Evolutionary conservation across 352 stramenopile genomes (phyloP), one percentile per base, ranked within the genome.

Genomic region (Pythium chondricola): DNA sequence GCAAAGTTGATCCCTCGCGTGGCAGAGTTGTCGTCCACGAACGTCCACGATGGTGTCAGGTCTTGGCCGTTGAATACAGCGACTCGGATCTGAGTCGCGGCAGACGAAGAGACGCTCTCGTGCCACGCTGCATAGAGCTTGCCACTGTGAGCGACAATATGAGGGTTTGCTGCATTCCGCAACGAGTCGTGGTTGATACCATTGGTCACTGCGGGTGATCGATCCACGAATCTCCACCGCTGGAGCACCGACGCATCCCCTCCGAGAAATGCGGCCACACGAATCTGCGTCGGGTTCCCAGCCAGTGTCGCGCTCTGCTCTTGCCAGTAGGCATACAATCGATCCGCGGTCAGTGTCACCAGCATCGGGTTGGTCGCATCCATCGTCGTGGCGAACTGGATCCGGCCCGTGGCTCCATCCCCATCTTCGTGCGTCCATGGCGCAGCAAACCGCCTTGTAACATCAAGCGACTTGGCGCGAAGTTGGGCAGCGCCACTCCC

Each of bases 51-150:
- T 4, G 71, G 71, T 2, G 61, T n/a, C 3, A 48, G 26, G 32
- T 82, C 62, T 5, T 74, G 41, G 0, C 69, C 54, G 45, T 78
- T 83, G 30, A 63, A 90, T 16, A 86, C 58, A 0, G 65, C 63
- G 1, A 88, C 69, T 24, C 75, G 79, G 29, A 85, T 70, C 26
- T 86, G 72, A 6, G 63, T 50, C 6, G 44, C 32, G 0, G 18
- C 16, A 0, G 50, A 30, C 0, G 61, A 48, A 6, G 53, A 39
- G 0, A 49, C 37, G 3, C 22, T 59, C 48, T 86, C 75, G 11
- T 87, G 69, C 79, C 79, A 90, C 11, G 61, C 68, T 3, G 55
- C 52, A 22, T 85, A 88, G 13, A 90, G 26, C 14, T 79, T 84
- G 1, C 56, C 54, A 7, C 49, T 60, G 35, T 79, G 71, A 0